These are phyloP conservation scores for Pichia ethanolica DNA, from an alignment of 805 yeast species.

Conservation along the genomic window DNA sequence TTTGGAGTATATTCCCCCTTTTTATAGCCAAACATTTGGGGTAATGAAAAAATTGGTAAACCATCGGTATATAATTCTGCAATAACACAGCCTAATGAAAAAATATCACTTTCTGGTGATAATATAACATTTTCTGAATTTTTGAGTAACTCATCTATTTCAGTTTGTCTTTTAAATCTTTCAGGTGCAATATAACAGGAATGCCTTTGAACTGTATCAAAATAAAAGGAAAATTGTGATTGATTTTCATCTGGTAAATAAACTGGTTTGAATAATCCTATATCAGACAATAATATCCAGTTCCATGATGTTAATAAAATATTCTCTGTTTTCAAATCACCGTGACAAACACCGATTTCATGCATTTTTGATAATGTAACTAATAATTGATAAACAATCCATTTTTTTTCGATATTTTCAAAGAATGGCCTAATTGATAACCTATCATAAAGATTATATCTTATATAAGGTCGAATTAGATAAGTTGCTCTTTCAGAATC, in stretches of 20 bases:
- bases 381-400: slow-evolving; percentile 77
- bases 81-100: slow-evolving; percentile 78
- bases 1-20: slow-evolving; percentile 61
- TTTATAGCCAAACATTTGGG: slow-evolving; percentile 80
- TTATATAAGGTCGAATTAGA: slow-evolving; percentile 71
- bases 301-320: slow-evolving; percentile 82
- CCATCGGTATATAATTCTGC: slow-evolving; percentile 89
- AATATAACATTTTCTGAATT: slow-evolving; percentile 25
- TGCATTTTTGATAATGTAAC: slow-evolving; percentile 61
- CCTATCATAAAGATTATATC: slow-evolving; percentile 80
- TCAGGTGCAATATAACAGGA: slow-evolving; percentile 94
- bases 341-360: slow-evolving; percentile 57
- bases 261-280: slow-evolving; percentile 78
- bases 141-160: slow-evolving; percentile 12
- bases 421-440: slow-evolving; percentile 82
- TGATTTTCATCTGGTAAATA: slow-evolving; percentile 90
- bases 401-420: slow-evolving; percentile 70
- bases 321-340: slow-evolving; percentile 90
- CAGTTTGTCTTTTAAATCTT: slow-evolving; percentile 44
- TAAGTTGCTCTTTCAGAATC: slow-evolving; percentile 93
- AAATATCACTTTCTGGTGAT: slow-evolving; percentile 69
- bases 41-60: slow-evolving; percentile 72
- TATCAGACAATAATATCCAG: slow-evolving; percentile 78
- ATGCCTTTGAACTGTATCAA: slow-evolving; percentile 83
- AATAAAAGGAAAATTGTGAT: slow-evolving; percentile 82